Conservation (phyloP, 2,329 filamentous ascomycete genomes). For the Fusarium chlamydosporum region DNA sequence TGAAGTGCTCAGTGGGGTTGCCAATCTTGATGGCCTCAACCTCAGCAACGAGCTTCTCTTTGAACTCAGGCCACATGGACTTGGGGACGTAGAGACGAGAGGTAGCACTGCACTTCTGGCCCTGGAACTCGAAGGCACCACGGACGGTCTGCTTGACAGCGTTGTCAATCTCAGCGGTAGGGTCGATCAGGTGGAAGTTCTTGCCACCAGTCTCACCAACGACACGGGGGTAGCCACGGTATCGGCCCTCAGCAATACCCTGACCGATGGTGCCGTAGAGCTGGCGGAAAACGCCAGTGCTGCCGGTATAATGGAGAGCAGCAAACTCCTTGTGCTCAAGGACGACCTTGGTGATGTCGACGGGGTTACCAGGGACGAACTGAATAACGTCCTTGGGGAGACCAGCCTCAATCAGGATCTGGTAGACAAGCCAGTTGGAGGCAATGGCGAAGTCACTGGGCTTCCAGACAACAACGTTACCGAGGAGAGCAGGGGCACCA, state of each 20-base stretch:
- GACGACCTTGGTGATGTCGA: constrained; percentile 83
- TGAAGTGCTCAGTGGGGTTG: constrained; percentile 75
- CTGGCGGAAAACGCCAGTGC: constrained; percentile 89
- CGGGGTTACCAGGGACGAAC: constrained; percentile 90
- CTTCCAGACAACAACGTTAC: constrained; percentile 97
- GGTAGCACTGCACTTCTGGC: constrained; percentile 91
- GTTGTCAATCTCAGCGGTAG: constrained; percentile 81
- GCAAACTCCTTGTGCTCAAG: constrained; percentile 85
- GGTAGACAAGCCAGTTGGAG: constrained; percentile 91
- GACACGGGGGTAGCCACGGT: constrained; percentile 87
- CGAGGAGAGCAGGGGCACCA: constrained; percentile 86
- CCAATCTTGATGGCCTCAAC: constrained; percentile 79
- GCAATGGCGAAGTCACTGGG: constrained; percentile 90
- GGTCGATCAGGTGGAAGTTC: constrained; percentile 91
- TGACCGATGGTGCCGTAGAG: constrained; percentile 89
- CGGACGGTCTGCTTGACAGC: constrained; percentile 86
- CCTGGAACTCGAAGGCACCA: constrained; percentile 91
- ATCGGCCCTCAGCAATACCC: constrained; percentile 84
- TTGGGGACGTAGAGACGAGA: constrained; percentile 83
- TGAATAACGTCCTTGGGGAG: constrained; percentile 92
- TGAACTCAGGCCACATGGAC: constrained; percentile 81
- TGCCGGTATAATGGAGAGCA: constrained; percentile 95
- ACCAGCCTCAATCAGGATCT: constrained; percentile 91
- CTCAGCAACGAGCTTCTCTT: constrained; percentile 75
- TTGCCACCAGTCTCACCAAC: constrained; percentile 94